Evolutionary conservation across 2,329 filamentous ascomycete species (phyloP).

Genomic region (Trichoderma sp.): DNA sequence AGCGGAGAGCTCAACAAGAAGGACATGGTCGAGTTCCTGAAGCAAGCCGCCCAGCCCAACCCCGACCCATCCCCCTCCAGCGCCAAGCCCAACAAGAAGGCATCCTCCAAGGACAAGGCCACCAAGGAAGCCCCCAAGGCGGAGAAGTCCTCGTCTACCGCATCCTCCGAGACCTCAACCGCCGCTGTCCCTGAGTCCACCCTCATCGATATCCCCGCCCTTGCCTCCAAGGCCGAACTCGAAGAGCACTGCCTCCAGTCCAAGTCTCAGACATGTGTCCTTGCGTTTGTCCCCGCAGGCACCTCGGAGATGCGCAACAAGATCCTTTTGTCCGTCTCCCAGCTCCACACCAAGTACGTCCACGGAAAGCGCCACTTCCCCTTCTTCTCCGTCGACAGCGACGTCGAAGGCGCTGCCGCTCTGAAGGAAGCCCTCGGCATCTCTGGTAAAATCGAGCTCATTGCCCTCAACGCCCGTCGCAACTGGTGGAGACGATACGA

Average conservation of each 20-base stretch:
- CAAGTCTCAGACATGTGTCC: slow-evolving; percentile 79
- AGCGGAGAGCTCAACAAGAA: slow-evolving; percentile 85
- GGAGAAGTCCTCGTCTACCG: slow-evolving; percentile 27
- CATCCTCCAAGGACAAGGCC: slow-evolving; percentile 36
- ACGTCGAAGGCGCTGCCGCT: slow-evolving; percentile 46
- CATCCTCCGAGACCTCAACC: slow-evolving; percentile 34
- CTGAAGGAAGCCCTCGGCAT: slow-evolving; percentile 57
- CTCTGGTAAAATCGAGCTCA: slow-evolving; percentile 62
- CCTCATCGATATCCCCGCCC: slow-evolving; percentile 64
- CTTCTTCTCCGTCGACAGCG: slow-evolving; percentile 71
- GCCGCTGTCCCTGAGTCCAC: slow-evolving; percentile 30
- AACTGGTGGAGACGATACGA: slow-evolving; percentile 81
- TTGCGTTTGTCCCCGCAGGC: slow-evolving; percentile 66
- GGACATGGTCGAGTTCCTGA: slow-evolving; percentile 78
- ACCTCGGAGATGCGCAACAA: slow-evolving; percentile 54
- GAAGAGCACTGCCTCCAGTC: slow-evolving; percentile 70
- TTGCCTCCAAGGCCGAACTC: slow-evolving; percentile 65
- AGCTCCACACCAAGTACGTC: slow-evolving; percentile 75
- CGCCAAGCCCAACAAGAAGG: slow-evolving; percentile 37
- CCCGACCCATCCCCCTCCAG: slow-evolving; percentile 61
- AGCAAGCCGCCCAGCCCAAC: slow-evolving; percentile 76
- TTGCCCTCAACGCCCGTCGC: slow-evolving; percentile 83
- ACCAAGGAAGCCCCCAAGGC: slow-evolving; percentile 31
- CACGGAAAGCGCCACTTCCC: slow-evolving; percentile 73
- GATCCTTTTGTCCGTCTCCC: slow-evolving; percentile 64